These are phyloP conservation scores for Fimicolochytrium jonesii DNA, from an alignment of 192 early-diverging fungal species.

Conservation along the genomic window DNA sequence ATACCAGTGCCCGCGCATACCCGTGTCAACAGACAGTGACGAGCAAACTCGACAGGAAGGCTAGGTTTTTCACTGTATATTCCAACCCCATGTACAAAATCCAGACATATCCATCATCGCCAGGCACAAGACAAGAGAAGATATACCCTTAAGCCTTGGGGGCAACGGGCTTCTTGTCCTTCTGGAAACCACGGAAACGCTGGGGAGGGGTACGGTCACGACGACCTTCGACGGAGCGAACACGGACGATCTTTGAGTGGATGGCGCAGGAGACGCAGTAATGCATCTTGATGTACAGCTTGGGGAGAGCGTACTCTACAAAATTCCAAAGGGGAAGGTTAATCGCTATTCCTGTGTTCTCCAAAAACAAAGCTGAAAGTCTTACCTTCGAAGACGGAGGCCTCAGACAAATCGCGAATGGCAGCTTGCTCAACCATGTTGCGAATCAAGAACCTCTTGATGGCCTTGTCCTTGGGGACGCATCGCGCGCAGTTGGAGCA, in stretches of 20 bases:
- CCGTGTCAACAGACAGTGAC: too few species aligned
- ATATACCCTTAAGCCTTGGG: conserved; percentile 13
- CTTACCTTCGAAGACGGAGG: conserved; percentile 89
- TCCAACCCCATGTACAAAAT: too few species aligned
- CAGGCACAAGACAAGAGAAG: too few species aligned
- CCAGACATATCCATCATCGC: background rate
- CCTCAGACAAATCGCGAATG: conserved; percentile 92
- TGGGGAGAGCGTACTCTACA: conserved; percentile 87
- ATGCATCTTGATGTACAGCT: conserved; percentile 98
- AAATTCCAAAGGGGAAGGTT: too few species aligned
- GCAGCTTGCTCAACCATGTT: conserved; percentile 99
- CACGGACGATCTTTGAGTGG: conserved; percentile 90
- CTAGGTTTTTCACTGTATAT: too few species aligned
- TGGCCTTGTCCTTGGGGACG: conserved; percentile 99
- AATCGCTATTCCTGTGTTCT: too few species aligned
- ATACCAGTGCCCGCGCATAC: too few species aligned
- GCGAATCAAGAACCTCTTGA: conserved; percentile 98
- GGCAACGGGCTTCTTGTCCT: conserved; percentile 32
- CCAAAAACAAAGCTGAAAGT: too few species aligned
- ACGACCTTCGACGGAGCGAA: conserved; percentile 82
- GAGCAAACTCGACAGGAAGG: too few species aligned
- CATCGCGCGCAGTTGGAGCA: conserved; percentile 99
- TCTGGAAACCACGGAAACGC: conserved; percentile 79
- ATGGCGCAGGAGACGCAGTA: conserved; percentile 94
- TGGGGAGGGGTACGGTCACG: conserved; percentile 90